Evolutionary conservation across 2,329 filamentous ascomycete genomes (phyloP), one percentile per base, ranked within the genome.

Genomic region (Xylariaceae sp.): DNA sequence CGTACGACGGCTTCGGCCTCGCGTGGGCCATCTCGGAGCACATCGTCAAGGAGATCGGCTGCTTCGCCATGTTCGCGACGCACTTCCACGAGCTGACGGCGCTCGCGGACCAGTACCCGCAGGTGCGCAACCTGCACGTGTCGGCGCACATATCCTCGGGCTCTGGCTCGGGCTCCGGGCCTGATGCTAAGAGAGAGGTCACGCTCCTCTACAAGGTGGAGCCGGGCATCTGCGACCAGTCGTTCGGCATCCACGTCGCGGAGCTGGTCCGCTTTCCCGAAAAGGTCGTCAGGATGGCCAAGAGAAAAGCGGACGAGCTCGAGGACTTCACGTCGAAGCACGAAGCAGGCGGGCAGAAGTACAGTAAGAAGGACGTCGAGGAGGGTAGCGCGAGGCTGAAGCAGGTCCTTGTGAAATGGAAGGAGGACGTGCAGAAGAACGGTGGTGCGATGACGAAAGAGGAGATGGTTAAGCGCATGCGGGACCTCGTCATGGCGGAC

Each of bases 281-380:
- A 53, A 98, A 98, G 67, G 94, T 98, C 12, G 85, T 98, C 44
- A 88, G 88, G 48, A 98, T 98, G 94, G 92, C 92, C n/a, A 94
- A 94, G 67, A 79, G 92, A 53, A 98, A 98, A 69, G 92, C 92
- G 0, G 92, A 97, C 62, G 94, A 98, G 70, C 73, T 98, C 24
- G 92, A 98, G 62, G 92, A 98, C 61, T 98, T 98, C 55, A 85
- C 85, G 0, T 77, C 77, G 35, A 89, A 88, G 65, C 80, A 86
- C 53, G 81, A 85, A 46, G 63, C 62, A 3, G 58, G 65, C 1
- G 68, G 71, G 6, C 62, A 74, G 30, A 67, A 76, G 50, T 88
- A 87, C 59, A 84, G 76, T 48, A 88, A 88, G 55, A 76, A 88
- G 48, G 88, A 98, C 51, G 85, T 97, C 1, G 88, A 95, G 53